These are phyloP conservation scores for Pythium dissimile DNA, from an alignment of 352 stramenopile species.

Conservation along the genomic window DNA sequence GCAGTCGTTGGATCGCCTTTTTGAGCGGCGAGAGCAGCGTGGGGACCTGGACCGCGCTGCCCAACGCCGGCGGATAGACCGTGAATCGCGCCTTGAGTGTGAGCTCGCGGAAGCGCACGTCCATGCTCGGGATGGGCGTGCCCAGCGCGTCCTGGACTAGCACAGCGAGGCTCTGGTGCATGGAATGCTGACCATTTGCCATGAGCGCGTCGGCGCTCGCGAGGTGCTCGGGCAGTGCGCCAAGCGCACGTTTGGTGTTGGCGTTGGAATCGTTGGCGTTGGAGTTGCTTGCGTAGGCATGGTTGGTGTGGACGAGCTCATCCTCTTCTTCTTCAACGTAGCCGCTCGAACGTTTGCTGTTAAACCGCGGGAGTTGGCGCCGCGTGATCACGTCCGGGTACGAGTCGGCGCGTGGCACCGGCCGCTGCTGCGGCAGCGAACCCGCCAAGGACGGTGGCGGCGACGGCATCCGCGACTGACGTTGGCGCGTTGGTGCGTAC, in stretches of 20 bases:
- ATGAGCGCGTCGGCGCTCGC: constrained; percentile 45
- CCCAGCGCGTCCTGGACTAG: constrained; percentile 38
- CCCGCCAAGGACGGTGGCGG: neutral
- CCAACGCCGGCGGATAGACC: constrained; percentile 2
- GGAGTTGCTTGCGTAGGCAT: no score
- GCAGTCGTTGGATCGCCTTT: constrained; percentile 19
- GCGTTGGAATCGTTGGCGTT: constrained; percentile 1
- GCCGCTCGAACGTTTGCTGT: constrained; percentile 23
- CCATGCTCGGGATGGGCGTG: constrained; percentile 41
- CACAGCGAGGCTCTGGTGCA: constrained; percentile 45
- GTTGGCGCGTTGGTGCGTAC: no score
- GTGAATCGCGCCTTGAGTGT: constrained; percentile 32
- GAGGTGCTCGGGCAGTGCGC: constrained; percentile 28
- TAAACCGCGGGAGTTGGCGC: constrained; percentile 29
- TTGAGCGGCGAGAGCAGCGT: constrained; percentile 36
- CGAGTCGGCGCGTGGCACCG: neutral
- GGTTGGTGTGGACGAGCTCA: no score
- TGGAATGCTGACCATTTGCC: constrained; percentile 38
- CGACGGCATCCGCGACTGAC: no score
- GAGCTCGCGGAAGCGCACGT: constrained; percentile 52
- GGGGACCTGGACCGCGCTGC: constrained; percentile 25
- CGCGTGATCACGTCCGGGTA: constrained; percentile 18
- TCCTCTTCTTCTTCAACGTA: constrained; percentile 7
- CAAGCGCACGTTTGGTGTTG: neutral
- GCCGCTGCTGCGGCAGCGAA: constrained; percentile 5